phyloP scores from a whole-genome alignment of 805 yeast species.

The Dipodascus albidus region DNA sequence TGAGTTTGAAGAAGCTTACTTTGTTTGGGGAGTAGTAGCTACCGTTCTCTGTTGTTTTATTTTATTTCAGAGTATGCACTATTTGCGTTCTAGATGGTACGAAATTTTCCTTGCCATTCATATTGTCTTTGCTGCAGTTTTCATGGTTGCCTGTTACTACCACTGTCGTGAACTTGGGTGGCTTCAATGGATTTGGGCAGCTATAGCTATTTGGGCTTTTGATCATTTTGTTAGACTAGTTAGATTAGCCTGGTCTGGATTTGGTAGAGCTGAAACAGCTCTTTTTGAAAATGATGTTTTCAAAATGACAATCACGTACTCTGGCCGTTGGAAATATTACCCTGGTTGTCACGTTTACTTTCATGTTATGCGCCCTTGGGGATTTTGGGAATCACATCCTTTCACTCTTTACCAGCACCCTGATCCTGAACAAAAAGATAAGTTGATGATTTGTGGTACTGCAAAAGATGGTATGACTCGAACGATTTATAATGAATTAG shows the following conservation, averaged over 20 bases:
- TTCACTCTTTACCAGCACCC: slow-evolving; percentile 34
- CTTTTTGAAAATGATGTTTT: slow-evolving; percentile 10
- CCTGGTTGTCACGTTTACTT: slow-evolving; percentile 52
- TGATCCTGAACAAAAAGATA: slow-evolving; percentile 8
- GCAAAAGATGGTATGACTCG: slow-evolving; percentile 14
- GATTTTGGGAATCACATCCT: slow-evolving; percentile 67
- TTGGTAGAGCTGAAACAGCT: slow-evolving; percentile 19
- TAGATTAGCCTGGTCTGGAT: slow-evolving; percentile 47
- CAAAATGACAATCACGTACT: slow-evolving; percentile 24
- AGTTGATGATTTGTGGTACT: slow-evolving; percentile 9
- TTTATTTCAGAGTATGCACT: slow-evolving; percentile 36
- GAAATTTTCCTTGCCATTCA: slow-evolving; percentile 4
- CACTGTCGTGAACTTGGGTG: slow-evolving; percentile 5
- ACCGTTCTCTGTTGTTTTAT: slow-evolving; percentile 33
- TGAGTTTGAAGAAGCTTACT: slow-evolving; percentile 14
- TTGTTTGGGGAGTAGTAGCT: slow-evolving; percentile 30
- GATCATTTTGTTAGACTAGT: slow-evolving; percentile 49
- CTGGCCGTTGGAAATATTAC: slow-evolving; percentile 35
- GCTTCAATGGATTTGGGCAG: slow-evolving; percentile 32
- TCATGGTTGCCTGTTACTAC: slow-evolving; percentile 5
- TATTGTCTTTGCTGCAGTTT: slow-evolving; percentile 3
- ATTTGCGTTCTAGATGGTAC: slow-evolving; percentile 13
- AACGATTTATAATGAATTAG: slow-evolving; percentile 7
- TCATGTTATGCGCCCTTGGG: slow-evolving; percentile 39
- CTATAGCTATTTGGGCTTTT: slow-evolving; percentile 56